These are phyloP conservation scores for Leccinum fallax DNA, from an alignment of 1,284 basidiomycete genomes.

Conservation along the genomic window DNA sequence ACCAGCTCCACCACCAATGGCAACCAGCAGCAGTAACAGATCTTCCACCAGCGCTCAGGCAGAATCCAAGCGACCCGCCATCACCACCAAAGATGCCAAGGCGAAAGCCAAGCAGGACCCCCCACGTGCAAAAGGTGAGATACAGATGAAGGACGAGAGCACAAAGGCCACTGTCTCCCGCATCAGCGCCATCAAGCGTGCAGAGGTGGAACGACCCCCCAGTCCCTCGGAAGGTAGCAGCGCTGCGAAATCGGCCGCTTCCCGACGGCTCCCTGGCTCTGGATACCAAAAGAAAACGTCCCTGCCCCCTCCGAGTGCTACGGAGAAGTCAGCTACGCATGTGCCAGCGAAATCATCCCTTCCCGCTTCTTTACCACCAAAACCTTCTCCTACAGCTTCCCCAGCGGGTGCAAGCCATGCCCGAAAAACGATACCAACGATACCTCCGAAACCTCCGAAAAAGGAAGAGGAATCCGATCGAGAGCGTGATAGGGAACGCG, in stretches of 20 bases:
- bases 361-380: constrained; percentile 30
- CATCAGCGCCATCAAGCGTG: constrained; percentile 34
- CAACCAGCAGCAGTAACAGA: constrained; percentile 20
- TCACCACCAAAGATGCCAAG: constrained; percentile 45
- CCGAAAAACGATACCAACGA: constrained; percentile 25
- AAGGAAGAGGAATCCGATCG: constrained; percentile 32
- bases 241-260: constrained; percentile 18
- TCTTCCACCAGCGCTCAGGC: constrained; percentile 28
- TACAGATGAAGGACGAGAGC: constrained; percentile 60
- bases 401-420: constrained; percentile 28
- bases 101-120: constrained; percentile 46
- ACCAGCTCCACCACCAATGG: constrained; percentile 16
- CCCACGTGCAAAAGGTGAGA: constrained; percentile 44
- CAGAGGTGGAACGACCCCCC: constrained; percentile 24
- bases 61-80: constrained; percentile 45
- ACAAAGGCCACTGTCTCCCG: constrained; percentile 22
- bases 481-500: constrained; percentile 29
- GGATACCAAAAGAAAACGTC: constrained; percentile 42
- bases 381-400: constrained; percentile 30
- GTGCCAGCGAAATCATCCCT: constrained; percentile 16
- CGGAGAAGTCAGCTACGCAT: constrained; percentile 24
- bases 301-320: constrained; percentile 10
- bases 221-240: constrained; percentile 13
- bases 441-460: constrained; percentile 25
- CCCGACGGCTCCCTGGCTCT: constrained; percentile 51